These are phyloP conservation scores for Yarrowia keelungensis DNA, from an alignment of 805 yeast genomes.

Conservation along the genomic window DNA sequence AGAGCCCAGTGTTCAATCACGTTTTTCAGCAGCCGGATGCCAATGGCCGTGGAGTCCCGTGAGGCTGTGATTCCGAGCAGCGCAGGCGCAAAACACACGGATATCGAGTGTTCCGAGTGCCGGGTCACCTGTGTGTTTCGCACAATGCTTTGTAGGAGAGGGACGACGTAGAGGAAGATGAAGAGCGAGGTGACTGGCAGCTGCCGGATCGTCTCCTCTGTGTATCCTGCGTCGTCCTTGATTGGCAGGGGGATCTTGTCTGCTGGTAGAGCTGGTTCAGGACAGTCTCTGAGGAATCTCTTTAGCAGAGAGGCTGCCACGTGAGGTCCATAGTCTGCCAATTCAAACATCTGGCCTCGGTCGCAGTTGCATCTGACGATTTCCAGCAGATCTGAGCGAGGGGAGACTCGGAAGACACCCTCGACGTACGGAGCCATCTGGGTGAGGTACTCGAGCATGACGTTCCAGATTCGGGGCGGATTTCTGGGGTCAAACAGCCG, in stretches of 20 bases:
- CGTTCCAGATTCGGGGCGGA: conserved; percentile 50
- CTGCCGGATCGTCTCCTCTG: conserved; percentile 50
- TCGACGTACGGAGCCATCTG: conserved; percentile 37
- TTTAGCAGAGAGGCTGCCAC: conserved; percentile 57
- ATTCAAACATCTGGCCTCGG: conserved; percentile 61
- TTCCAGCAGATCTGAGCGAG: conserved; percentile 45
- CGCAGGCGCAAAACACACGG: conserved; percentile 61
- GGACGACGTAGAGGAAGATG: conserved; percentile 45
- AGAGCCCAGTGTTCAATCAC: conserved; percentile 59
- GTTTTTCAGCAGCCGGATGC: conserved; percentile 61
- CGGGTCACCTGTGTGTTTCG: conserved; percentile 50
- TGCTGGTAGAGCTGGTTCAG: conserved; percentile 62
- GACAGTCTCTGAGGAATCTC: conserved; percentile 59
- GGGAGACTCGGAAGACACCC: conserved; percentile 44
- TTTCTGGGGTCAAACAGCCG: conserved; percentile 43
- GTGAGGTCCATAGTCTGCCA: conserved; percentile 64
- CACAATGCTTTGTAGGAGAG: conserved; percentile 55
- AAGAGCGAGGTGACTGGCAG: conserved; percentile 32
- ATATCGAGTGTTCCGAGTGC: conserved; percentile 53
- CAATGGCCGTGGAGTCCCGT: conserved; percentile 58
- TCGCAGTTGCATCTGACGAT: conserved; percentile 50
- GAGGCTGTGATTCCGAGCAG: conserved; percentile 60
- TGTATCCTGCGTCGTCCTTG: conserved; percentile 57
- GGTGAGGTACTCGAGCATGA: conserved; percentile 41
- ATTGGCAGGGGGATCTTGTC: conserved; percentile 61